Conservation (phyloP, 2,329 filamentous ascomycete genomes). For the Drechslera avenae region DNA sequence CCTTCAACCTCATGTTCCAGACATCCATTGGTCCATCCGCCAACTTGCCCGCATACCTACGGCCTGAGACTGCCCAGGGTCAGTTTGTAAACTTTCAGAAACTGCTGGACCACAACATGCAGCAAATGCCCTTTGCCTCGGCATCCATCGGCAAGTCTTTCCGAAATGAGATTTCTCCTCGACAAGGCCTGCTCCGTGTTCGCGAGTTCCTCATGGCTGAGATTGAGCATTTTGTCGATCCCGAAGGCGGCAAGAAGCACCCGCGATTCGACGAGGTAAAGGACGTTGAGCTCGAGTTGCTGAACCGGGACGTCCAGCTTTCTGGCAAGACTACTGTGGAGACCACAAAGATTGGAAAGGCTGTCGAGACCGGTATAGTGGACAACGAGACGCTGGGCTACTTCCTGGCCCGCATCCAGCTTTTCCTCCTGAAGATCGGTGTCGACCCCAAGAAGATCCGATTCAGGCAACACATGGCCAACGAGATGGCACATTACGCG, state of each 20-base stretch:
- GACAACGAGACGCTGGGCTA: constrained; percentile 99
- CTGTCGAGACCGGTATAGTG: constrained; percentile 79
- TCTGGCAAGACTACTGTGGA: constrained; percentile 79
- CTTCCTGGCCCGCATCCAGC: constrained; percentile 91
- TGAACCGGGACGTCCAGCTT: constrained; percentile 84
- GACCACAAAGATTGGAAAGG: constrained; percentile 80
- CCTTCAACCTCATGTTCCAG: constrained; percentile 99
- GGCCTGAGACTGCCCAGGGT: constrained; percentile 93
- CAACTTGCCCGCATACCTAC: constrained; percentile 69
- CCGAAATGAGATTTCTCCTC: constrained; percentile 95
- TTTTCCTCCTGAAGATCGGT: constrained; percentile 88
- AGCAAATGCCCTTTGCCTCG: constrained; percentile 94
- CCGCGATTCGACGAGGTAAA: constrained; percentile 83
- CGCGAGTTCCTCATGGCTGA: constrained; percentile 99
- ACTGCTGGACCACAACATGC: constrained; percentile 94
- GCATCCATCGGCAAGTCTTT: constrained; percentile 98
- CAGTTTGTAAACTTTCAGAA: constrained; percentile 98
- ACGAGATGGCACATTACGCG: constrained; percentile 92
- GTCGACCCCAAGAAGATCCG: constrained; percentile 86
- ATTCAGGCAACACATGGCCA: constrained; percentile 96
- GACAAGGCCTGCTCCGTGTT: constrained; percentile 87
- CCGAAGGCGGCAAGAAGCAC: constrained; percentile 93
- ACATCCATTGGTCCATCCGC: constrained; percentile 91
- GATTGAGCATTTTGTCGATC: constrained; percentile 98
- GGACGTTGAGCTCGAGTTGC: constrained; percentile 79